Evolutionary conservation across 2,329 filamentous ascomycete genomes (phyloP).

Genomic region (Xylaria arbuscula): DNA sequence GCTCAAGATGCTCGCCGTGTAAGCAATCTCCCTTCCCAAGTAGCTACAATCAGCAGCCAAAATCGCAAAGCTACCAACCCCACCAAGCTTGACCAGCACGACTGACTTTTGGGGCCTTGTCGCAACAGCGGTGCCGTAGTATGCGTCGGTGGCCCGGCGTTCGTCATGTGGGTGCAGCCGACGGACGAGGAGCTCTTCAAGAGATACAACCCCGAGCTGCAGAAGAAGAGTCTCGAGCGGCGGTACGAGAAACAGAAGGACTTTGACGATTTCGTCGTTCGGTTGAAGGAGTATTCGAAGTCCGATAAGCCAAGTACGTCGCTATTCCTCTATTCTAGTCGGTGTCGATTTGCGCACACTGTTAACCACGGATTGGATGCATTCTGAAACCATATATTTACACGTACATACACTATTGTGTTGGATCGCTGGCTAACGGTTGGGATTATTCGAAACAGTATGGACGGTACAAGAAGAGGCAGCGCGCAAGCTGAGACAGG

Average conservation of each 20-base stretch:
- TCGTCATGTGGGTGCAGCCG: constrained; percentile 83
- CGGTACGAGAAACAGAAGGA: constrained; percentile 81
- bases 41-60: constrained; percentile 25
- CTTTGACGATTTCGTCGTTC: constrained; percentile 86
- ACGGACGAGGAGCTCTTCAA: constrained; percentile 93
- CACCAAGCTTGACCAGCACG: not conserved
- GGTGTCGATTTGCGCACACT: not conserved
- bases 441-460: constrained; percentile 49
- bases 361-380: not conserved
- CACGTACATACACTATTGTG: not conserved
- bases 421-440: constrained; percentile 19
- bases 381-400: not conserved
- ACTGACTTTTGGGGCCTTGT: constrained; percentile 14
- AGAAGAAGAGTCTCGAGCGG: constrained; percentile 84
- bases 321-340: constrained; percentile 34
- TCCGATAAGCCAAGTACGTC: constrained; percentile 87
- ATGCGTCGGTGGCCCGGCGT: constrained; percentile 84
- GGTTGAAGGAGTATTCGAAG: constrained; percentile 89
- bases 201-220: constrained; percentile 94
- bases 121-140: constrained; percentile 51
- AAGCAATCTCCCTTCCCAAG: constrained; percentile 51
- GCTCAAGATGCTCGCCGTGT: constrained; percentile 79
- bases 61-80: constrained; percentile 2
- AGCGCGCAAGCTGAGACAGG: constrained; percentile 51
- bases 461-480: constrained; percentile 59